A percentile compares a stretch with the other conserved stretches of the same genome.
Evolutionary conservation across 2,329 filamentous ascomycete genomes (phyloP).

Genomic region (Neonectria sp.): DNA sequence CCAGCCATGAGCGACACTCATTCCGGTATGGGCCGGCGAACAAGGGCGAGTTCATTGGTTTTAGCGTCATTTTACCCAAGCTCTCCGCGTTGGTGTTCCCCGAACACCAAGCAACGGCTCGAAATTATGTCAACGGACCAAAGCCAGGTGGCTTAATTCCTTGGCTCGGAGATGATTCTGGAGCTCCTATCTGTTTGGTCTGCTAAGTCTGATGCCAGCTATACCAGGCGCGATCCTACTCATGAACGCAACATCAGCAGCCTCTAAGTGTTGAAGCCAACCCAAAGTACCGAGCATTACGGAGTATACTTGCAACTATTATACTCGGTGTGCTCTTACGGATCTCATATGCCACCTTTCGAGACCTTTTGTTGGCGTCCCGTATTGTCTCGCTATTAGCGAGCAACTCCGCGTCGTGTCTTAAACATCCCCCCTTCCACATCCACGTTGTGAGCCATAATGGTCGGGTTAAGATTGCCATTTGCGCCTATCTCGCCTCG

Average conservation of each 20-base stretch:
- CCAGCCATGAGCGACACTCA: slow-evolving; percentile 28
- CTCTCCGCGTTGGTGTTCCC: slow-evolving; percentile 2
- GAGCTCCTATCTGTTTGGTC: slow-evolving; percentile 2
- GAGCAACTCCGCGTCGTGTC: slow-evolving; percentile 39
- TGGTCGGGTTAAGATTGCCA: slow-evolving; percentile 34
- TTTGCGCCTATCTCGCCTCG: slow-evolving; percentile 22
- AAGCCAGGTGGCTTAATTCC: slow-evolving; percentile 20
- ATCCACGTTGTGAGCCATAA: slow-evolving; percentile 38
- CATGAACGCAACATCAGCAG: slow-evolving; percentile 13
- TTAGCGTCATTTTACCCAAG: slow-evolving; percentile 36
- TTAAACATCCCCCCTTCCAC: slow-evolving; percentile 31
- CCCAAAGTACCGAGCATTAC: not conserved
- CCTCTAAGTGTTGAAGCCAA: slow-evolving; percentile 16
- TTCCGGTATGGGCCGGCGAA: slow-evolving; percentile 38
- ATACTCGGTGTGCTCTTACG: slow-evolving; percentile 5
- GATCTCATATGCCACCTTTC: slow-evolving; percentile 6
- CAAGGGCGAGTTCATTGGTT: slow-evolving; percentile 35
- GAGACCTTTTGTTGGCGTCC: slow-evolving; percentile 26
- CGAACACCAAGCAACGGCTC: slow-evolving; percentile 4
- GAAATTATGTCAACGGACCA: slow-evolving; percentile 17
- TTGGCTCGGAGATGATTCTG: slow-evolving; percentile 19
- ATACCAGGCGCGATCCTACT: slow-evolving; percentile 19
- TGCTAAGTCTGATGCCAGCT: slow-evolving; percentile 8
- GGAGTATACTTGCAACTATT: not conserved
- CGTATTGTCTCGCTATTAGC: slow-evolving; percentile 36